A percentile compares a stretch with the other conserved stretches of the same genome.
Conservation (phyloP, 139 green algal species). For the Auxenochlorella pyrenoidosa region DNA sequence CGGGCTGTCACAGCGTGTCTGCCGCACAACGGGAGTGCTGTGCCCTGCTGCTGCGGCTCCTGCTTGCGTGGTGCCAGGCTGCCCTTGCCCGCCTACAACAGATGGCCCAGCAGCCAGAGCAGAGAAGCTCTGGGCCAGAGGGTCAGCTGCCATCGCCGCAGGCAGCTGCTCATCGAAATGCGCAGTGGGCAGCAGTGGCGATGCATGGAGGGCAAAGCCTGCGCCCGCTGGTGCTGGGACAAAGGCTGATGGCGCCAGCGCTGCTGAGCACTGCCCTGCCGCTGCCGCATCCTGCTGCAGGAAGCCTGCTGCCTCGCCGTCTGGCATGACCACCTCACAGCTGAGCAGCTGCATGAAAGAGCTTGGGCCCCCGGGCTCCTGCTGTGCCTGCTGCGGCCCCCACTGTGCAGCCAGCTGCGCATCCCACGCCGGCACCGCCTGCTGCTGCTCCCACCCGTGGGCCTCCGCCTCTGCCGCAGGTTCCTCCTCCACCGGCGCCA, state of each 20-base stretch:
- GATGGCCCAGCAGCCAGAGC: not conserved
- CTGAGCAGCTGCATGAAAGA: slow-evolving; percentile 1
- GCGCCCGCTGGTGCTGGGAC: not conserved
- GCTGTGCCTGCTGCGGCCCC: not conserved
- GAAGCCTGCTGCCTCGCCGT: not conserved
- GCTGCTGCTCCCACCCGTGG: not conserved
- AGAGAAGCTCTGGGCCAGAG: not conserved
- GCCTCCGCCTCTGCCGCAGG: not conserved
- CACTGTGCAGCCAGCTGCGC: not conserved
- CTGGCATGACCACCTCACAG: not conserved
- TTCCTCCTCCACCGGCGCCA: not conserved
- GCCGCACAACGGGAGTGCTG: not conserved
- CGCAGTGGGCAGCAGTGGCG: not conserved
- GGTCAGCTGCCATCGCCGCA: not conserved
- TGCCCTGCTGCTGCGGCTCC: not conserved
- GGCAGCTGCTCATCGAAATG: slow-evolving; percentile 1
- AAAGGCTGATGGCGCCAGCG: not conserved
- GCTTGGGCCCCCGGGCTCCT: not conserved
- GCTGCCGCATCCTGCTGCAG: not conserved
- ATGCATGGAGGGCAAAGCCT: not conserved
- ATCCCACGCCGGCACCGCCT: not conserved
- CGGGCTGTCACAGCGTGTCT: not conserved
- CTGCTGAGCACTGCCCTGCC: not conserved
- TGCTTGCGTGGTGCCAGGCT: not conserved
- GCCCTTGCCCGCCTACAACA: not conserved